Evolutionary conservation across 495 filamentous ascomycete genomes (phyloP), one percentile per base, ranked within the genome.

Genomic region (Penicillium argentinense): DNA sequence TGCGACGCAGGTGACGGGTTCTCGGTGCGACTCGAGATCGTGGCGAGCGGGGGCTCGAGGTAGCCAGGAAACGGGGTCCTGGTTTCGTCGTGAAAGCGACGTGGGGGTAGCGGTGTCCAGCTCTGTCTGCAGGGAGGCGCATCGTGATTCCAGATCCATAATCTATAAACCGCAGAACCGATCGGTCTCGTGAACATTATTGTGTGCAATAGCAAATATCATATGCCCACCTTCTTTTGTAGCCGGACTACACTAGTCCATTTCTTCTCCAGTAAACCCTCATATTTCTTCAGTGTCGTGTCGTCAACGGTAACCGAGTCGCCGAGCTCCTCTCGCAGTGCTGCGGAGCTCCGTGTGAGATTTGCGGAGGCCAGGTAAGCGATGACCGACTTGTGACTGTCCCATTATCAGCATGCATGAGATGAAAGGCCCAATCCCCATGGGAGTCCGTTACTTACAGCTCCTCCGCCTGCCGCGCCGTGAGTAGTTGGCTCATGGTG

Each of bases 161-260:
- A 97, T 93, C 91, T 97, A 70, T 23, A 22, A 5, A 34, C 8
- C 43, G 30, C 39, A 8, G 8, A 3, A 25, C 17, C 33, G 27
- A 42, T 49, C 39, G 42, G 46, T 29, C 30, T 23, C 30, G n/a
- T 37, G 22, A 19, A 18, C 28, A 4, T 17, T 21, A 1, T 14
- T 8, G 9, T 14, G 9, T 27, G 26, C 5, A 12, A 13, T 34
- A 11, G 17, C 11, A 22, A 22, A 30, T 13, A 36, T 19, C 32
- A 39, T 26, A 8, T 45, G 48, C 70, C 24, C 62, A 87, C 88
- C 85, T 91, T 96, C 69, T 95, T 95, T 64, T 96, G 90, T 67
- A 96, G 70, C 45, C 90, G 78, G 51, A 95, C 88, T 6, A 96
- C 87, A 56, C 87, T 91, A n/a, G 91, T 95, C 91, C 91, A 96